Evolutionary conservation across 306 rosid genomes (phyloP).

Genomic region (Spatholobus suberectus): DNA sequence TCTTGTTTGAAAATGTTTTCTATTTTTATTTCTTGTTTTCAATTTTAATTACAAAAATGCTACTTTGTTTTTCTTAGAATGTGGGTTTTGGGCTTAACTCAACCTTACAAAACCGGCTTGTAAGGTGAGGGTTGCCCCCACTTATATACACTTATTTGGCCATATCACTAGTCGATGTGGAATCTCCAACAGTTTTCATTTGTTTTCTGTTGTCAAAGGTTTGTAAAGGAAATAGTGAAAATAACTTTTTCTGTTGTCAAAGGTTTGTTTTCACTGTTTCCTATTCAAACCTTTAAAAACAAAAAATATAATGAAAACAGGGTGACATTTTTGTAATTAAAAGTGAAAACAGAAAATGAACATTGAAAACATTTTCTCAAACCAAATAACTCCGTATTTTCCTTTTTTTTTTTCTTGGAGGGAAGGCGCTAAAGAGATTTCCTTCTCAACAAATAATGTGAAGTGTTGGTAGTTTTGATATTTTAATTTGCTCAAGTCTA

Average conservation of each 20-base stretch:
- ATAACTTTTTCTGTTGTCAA: too few species aligned
- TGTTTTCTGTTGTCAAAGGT: background rate
- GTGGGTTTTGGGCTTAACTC: too few species aligned
- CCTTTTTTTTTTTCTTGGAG: background rate
- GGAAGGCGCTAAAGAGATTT: background rate
- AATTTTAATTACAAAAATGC: background rate
- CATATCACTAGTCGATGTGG: too few species aligned
- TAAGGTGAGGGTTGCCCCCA: too few species aligned
- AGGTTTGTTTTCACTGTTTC: background rate
- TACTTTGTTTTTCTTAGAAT: too few species aligned
- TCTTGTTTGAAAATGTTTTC: background rate
- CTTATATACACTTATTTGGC: too few species aligned
- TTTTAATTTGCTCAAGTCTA: background rate
- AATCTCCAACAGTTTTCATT: too few species aligned
- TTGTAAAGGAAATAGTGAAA: too few species aligned
- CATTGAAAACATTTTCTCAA: background rate
- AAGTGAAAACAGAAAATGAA: background rate
- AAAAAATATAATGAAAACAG: too few species aligned
- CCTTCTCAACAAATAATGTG: background rate
- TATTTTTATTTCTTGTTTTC: background rate
- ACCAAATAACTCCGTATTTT: background rate
- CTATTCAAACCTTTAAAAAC: background rate
- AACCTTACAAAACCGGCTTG: too few species aligned
- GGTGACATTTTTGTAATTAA: background rate
- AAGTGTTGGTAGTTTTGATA: constrained; percentile 18